These are phyloP conservation scores for Inosperma sp. DNA, from an alignment of 768 basidiomycete species.

Conservation along the genomic window DNA sequence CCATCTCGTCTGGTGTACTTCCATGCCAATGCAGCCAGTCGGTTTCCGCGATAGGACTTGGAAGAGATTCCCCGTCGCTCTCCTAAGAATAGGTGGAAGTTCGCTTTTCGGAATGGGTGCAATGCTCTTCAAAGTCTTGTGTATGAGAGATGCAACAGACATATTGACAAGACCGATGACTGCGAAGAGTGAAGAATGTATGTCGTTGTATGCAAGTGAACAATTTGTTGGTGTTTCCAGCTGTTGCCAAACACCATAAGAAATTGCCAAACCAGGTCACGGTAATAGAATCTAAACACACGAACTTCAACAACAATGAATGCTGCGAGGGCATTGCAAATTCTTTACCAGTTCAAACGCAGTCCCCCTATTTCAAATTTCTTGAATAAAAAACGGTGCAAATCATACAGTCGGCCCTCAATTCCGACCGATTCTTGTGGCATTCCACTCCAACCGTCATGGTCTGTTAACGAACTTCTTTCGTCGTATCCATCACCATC, in stretches of 20 bases:
- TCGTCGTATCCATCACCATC: conserved; percentile 72
- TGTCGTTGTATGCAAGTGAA: neutral
- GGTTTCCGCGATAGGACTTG: conserved; percentile 68
- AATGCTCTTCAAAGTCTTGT: conserved; percentile 25
- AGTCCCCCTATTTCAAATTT: no score
- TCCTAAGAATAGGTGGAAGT: conserved; percentile 57
- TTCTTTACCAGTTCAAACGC: no score
- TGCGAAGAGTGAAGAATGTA: neutral
- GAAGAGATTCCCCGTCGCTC: conserved; percentile 60
- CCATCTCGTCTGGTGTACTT: conserved; percentile 75
- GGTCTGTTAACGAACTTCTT: conserved; percentile 75
- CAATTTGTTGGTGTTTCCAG: no score
- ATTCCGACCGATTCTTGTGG: conserved; percentile 53
- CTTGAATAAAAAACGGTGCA: conserved; percentile 5
- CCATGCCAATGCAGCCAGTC: conserved; percentile 59
- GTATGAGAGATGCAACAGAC: conserved; percentile 22
- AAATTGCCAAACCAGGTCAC: no score
- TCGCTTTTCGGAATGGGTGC: conserved; percentile 43
- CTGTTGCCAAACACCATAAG: no score
- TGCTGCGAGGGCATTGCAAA: no score
- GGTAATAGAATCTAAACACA: no score
- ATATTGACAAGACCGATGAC: neutral
- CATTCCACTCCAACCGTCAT: conserved; percentile 64
- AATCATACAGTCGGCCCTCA: no score
- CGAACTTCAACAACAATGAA: no score